A percentile compares a stretch with the other conserved stretches of the same genome.
Conservation (phyloP, 1,284 basidiomycete species). For the Tylopilus orsonianus region DNA sequence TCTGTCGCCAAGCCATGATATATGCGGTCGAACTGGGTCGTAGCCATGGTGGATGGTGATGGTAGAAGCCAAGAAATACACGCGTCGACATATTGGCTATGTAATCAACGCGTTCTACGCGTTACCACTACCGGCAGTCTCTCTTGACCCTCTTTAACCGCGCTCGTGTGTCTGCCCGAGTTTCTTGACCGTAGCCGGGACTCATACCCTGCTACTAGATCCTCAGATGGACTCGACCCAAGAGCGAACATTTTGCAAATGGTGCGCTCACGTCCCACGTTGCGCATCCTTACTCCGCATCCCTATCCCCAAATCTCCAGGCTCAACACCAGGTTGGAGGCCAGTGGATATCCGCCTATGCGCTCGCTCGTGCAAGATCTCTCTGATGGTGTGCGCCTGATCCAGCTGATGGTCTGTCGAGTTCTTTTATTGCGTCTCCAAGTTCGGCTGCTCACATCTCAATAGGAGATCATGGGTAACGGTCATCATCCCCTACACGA, state of each 20-base stretch:
- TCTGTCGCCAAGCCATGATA: slow-evolving; percentile 75
- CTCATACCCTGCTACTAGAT: too few relatives aligned
- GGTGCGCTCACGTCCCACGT: slow-evolving; percentile 43
- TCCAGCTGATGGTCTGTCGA: slow-evolving; percentile 80
- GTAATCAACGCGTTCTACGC: slow-evolving; percentile 27
- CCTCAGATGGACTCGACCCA: slow-evolving; percentile 33
- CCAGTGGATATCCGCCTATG: slow-evolving; percentile 87
- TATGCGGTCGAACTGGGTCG: slow-evolving; percentile 81
- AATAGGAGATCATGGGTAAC: slow-evolving; percentile 90
- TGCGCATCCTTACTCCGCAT: not conserved
- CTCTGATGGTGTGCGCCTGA: slow-evolving; percentile 91
- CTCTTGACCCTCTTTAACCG: not conserved
- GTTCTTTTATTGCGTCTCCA: not conserved
- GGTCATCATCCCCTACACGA: slow-evolving; percentile 3
- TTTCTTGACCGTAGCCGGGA: too few relatives aligned
- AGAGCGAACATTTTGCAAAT: slow-evolving; percentile 81
- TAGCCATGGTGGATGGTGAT: slow-evolving; percentile 41
- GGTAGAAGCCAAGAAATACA: slow-evolving; percentile 12
- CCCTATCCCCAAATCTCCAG: slow-evolving; percentile 39
- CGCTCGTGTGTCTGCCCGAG: too few relatives aligned
- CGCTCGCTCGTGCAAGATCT: slow-evolving; percentile 87
- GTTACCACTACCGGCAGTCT: not conserved
- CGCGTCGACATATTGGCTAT: slow-evolving; percentile 7
- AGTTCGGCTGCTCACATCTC: slow-evolving; percentile 2
- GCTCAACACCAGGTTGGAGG: slow-evolving; percentile 95